Evolutionary conservation across 73 alveolate species (phyloP), one percentile per base, ranked within the genome.

Genomic region (Breviolum minutum): DNA sequence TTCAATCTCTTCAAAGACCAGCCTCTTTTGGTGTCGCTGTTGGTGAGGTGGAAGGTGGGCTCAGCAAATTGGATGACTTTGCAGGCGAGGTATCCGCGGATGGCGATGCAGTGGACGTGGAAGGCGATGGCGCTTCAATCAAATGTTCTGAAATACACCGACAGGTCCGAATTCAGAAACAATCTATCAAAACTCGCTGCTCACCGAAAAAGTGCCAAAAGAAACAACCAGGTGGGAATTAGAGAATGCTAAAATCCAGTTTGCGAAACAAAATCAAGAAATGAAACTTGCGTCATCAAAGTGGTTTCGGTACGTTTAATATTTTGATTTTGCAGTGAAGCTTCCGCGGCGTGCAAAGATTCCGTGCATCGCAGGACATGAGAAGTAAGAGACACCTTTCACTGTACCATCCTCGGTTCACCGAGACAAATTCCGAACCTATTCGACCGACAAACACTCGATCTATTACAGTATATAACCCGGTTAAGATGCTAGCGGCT

Each of bases 341-440:
- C 17, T 22, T 54, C 93, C 76, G 62, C 61, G 93, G 24, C 93
- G 93, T 24, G 93, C 93, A 84, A 87, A 87, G 40, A 87, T 62
- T 9, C 95, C 95, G 66, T 87, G 95, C 83, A 30, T 10, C 7
- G 95, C 68, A 26, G 95, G 95, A 32, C 95, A 87, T 16, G 95
- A 64, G 66, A 64, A 87, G 68, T 87, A 87, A 12, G 95, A 22
- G 27, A 64, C 82, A 30, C 95, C 95, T 30, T 29, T 29, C 62
- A 87, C 95, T 13, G 83, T 87, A 30, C 95, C 95, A 27, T 87
- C 95, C 80, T 87, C 24, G 93, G 93, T 54, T 54, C 12, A 24
- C 13, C 62, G 24, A 4, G 77, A 68, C 77, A 68, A 68, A 14
- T 17, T 17, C 77, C 77, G 4, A 68, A 68, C 17, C 24, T 22